phyloP scores from a whole-genome alignment of 768 basidiomycete genomes.

The Pisolithus orientalis region DNA sequence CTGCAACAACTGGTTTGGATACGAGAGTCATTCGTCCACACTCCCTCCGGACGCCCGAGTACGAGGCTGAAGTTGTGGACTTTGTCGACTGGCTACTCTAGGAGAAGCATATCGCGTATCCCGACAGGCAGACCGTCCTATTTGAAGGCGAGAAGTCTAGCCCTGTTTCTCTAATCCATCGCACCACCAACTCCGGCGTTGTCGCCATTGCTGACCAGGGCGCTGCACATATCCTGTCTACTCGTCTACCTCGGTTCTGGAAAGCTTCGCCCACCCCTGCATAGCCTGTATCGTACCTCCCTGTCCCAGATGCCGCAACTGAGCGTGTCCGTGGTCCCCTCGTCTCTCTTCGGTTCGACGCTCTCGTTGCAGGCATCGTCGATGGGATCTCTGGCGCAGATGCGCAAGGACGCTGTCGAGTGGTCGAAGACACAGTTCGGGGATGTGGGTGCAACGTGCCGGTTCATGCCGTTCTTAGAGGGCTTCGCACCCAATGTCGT shows the following conservation, averaged over 20 bases:
- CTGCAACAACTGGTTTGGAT: slow-evolving; percentile 53
- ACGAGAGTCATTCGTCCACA: slow-evolving; percentile 48
- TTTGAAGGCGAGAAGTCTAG: slow-evolving; percentile 6
- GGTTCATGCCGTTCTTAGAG: slow-evolving; percentile 53
- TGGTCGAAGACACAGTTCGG: slow-evolving; percentile 68
- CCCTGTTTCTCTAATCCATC: slow-evolving; percentile 33
- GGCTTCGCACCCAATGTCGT: slow-evolving; percentile 87
- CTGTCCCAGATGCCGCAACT: slow-evolving; percentile 40
- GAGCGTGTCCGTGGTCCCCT: slow-evolving; percentile 55
- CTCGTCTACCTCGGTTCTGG: slow-evolving; percentile 66
- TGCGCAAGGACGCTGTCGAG: slow-evolving; percentile 65
- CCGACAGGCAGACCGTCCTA: slow-evolving; percentile 16
- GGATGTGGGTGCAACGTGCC: slow-evolving; percentile 68
- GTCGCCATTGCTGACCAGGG: slow-evolving; percentile 39
- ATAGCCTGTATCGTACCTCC: too few relatives aligned
- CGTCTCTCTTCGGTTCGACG: slow-evolving; percentile 45
- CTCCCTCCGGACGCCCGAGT: slow-evolving; percentile 29
- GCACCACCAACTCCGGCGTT: slow-evolving; percentile 39
- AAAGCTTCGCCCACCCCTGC: slow-evolving; percentile 58
- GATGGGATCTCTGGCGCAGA: slow-evolving; percentile 62
- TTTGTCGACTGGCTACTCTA: slow-evolving; percentile 30
- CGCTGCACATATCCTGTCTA: slow-evolving; percentile 45
- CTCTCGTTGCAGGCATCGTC: slow-evolving; percentile 61
- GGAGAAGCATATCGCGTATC: slow-evolving; percentile 8
- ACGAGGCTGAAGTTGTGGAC: slow-evolving; percentile 27